These are phyloP conservation scores for Amesomyces nigricolor DNA, from an alignment of 2,329 filamentous ascomycete genomes.

Conservation along the genomic window DNA sequence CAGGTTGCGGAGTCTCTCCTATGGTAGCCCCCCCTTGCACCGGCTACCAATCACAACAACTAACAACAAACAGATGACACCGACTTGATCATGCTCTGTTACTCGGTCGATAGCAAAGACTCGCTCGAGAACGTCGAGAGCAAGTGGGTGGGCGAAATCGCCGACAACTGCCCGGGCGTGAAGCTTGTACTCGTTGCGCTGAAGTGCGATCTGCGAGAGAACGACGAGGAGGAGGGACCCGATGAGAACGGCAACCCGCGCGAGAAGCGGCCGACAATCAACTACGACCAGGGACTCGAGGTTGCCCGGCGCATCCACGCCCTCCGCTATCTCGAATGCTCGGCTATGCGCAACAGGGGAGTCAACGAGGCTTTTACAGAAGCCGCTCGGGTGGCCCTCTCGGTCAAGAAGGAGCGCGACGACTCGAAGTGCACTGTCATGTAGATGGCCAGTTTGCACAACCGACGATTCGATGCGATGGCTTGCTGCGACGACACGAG, in stretches of 20 bases:
- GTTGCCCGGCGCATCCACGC: constrained; percentile 89
- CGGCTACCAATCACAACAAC: neutral
- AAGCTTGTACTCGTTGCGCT: constrained; percentile 92
- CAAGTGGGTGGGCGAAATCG: constrained; percentile 97
- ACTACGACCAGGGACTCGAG: constrained; percentile 85
- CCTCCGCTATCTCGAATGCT: constrained; percentile 94
- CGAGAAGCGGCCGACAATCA: constrained; percentile 69
- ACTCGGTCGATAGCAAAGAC: constrained; percentile 92
- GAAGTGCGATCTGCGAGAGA: constrained; percentile 91
- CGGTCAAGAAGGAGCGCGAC: constrained; percentile 60
- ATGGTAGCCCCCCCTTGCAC: constrained; percentile 51
- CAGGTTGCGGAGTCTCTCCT: constrained; percentile 86
- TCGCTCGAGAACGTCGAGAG: constrained; percentile 97
- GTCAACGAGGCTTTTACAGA: constrained; percentile 99
- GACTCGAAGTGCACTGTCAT: constrained; percentile 57
- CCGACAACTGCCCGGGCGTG: constrained; percentile 93
- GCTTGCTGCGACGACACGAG: neutral
- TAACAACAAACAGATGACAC: constrained; percentile 59
- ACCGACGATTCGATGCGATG: neutral
- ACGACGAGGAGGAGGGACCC: constrained; percentile 55
- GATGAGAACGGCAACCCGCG: constrained; percentile 35
- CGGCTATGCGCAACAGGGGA: constrained; percentile 93
- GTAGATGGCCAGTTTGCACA: constrained; percentile 34
- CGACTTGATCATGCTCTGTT: constrained; percentile 98
- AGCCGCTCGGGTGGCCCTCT: constrained; percentile 86